Evolutionary conservation across 768 basidiomycete species (phyloP), one percentile per base, ranked within the genome.

Genomic region (Amanita subjunquillea): DNA sequence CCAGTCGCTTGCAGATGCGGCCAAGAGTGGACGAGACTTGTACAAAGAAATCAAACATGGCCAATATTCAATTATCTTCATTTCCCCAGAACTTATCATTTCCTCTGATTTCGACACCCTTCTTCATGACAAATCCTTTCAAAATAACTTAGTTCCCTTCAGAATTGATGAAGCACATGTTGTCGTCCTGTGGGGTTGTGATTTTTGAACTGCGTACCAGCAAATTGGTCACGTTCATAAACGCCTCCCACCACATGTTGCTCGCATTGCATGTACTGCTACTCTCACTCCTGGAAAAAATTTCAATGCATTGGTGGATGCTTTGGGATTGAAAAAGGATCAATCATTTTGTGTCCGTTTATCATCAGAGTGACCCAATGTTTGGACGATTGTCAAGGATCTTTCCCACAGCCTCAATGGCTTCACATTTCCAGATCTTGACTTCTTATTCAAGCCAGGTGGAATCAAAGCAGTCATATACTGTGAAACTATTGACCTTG

Each of bases 111-210:
- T 63, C 12, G 56, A 59, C 27, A 22, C 10, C 6, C 53, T 64
- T 13, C 7, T 64, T 15, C 52, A 56, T 6, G 46, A 62, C 45
- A 50, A 55, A 3, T 32, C 3, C 10, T 61, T 62, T 45, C 53
- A 53, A 20, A 25, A 45, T 5, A 64, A 60, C 43, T 52, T 64
- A 23, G 50, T 56, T 13, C 46, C 61, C 8, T 54, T 61, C 15
- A 62, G 62, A 0, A 60, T 64, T 32, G 60, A 64, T 46, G 60
- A 64, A 53, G 59, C 57, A 0, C 62, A 64, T 52, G 53, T 62
- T 3, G 43, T 64, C 7, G 58, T 57, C 27, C 60, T 58, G 15
- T 62, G 60, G 61, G 55, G 59, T 23, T 13, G 54, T 34, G 57
- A 60, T 12, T 64, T 64, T 46, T 57, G 56, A 8, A 30, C 43